phyloP scores from a whole-genome alignment of 257 asterid species.

The Nicotiana tomentosiformis region DNA sequence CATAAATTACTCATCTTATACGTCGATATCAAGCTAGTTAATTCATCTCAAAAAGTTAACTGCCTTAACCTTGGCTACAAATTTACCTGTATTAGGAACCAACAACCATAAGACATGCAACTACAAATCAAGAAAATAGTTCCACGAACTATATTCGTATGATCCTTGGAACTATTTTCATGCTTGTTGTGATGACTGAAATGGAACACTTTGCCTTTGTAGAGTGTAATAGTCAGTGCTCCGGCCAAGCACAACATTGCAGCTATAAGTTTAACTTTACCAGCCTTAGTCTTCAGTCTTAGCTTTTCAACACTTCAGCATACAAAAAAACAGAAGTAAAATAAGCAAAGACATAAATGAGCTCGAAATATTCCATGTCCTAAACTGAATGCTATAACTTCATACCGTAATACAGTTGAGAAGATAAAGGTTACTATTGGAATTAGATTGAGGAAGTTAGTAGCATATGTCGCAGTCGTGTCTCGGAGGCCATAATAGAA shows the following conservation, averaged over 20 bases:
- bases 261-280: constrained; percentile 37
- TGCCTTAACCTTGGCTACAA: neutral
- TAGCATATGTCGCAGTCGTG: constrained; percentile 68
- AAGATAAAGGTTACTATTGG: constrained; percentile 48
- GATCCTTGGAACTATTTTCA: neutral
- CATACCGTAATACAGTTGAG: constrained; percentile 41
- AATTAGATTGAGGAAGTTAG: constrained; percentile 48
- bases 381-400: neutral
- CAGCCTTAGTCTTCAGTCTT: constrained; percentile 21
- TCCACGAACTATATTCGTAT: constrained; percentile 37
- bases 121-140: constrained; percentile 43
- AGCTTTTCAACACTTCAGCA: constrained; percentile 38
- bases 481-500: constrained; percentile 63
- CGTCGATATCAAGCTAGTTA: neutral
- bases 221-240: constrained; percentile 35
- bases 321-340: neutral
- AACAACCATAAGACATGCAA: constrained; percentile 35
- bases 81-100: constrained; percentile 60
- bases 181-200: constrained; percentile 5
- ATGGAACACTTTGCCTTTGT: constrained; percentile 42
- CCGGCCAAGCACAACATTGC: constrained; percentile 53
- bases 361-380: neutral
- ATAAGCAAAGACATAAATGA: neutral
- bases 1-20: neutral
- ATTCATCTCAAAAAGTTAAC: too few species aligned